Evolutionary conservation across 441 rosid species (phyloP), one percentile per base, ranked within the genome.

Genomic region (Populus hybrid): DNA sequence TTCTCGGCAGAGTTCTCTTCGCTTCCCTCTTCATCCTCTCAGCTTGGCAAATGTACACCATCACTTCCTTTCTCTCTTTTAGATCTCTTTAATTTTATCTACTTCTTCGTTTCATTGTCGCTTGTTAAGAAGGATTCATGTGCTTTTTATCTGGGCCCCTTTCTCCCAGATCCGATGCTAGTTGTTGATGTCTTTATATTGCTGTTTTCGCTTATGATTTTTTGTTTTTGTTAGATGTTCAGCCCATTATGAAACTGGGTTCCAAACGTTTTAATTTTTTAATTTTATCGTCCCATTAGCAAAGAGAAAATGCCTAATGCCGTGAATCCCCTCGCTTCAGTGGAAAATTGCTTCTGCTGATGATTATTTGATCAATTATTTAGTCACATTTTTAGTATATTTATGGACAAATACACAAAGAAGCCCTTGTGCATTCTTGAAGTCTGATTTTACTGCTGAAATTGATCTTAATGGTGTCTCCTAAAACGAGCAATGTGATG

Each of bases 1-100:
- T 87, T 77, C 79, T 84, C 38, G 90, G 90, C 72, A 82, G 90
- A 69, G 85, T 87, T 72, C 86, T 87, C 26, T 87, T 87, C 80
- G 82, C 87, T 35, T 87, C 88, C 42, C 78, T 85, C 30, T 87
- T 87, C 82, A 84, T 87, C 77, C 88, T 87, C 70, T 82, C 90
- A 71, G 88, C 90, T 40, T 84, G 86, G 86, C 86, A 85, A 82
- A 86, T 84, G 90, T 87, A 83, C 67, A 40, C 81, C 42, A 5
- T 61, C 5, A 20, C 3, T 4, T 35, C 35, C 67, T 73, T 21
- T 54, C 46, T 40, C 35, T 69, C 10, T 20, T 32, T 59, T 67
- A 59, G 46, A 57, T 80, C 72, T 61, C 35, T 8, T 76, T 21
- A 11, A 18, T 9, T 77, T 64, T 71, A 71, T 72, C 26, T 46